These are phyloP conservation scores for Blastobotrys peoriensis DNA, from an alignment of 805 yeast genomes.

Conservation along the genomic window DNA sequence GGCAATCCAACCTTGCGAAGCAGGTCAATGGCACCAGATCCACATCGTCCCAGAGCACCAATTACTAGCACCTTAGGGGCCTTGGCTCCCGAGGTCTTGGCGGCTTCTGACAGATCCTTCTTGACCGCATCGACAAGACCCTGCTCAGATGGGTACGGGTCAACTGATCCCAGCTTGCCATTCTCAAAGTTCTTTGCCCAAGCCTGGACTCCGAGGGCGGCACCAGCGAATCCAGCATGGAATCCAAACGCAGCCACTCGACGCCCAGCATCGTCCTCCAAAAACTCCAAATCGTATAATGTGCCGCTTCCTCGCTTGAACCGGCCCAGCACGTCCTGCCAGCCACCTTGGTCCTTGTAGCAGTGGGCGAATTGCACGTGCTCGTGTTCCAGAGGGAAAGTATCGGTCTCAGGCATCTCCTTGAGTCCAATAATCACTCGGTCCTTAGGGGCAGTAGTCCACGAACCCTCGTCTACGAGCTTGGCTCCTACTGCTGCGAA, in stretches of 20 bases:
- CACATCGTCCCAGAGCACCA: constrained; percentile 98
- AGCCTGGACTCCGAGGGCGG: constrained; percentile 89
- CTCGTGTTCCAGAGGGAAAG: constrained; percentile 89
- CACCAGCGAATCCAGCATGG: constrained; percentile 99
- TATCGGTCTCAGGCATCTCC: constrained; percentile 85
- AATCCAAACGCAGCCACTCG: constrained; percentile 99
- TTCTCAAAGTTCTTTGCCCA: constrained; percentile 72
- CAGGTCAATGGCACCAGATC: constrained; percentile 90
- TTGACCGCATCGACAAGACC: constrained; percentile 50
- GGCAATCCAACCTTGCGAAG: constrained; percentile 83
- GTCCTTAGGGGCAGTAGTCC: constrained; percentile 88
- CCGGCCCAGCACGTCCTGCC: constrained; percentile 85
- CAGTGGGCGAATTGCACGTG: constrained; percentile 99
- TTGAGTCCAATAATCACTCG: constrained; percentile 89
- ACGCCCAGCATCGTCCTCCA: constrained; percentile 91
- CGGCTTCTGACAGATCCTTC: constrained; percentile 49
- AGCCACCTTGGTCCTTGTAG: constrained; percentile 95
- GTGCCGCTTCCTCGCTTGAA: constrained; percentile 89
- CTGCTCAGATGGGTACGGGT: constrained; percentile 76
- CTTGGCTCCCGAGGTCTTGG: constrained; percentile 43
- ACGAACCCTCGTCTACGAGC: constrained; percentile 88
- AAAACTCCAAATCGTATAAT: constrained; percentile 88
- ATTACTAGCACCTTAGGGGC: constrained; percentile 77
- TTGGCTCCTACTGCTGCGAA: constrained; percentile 73
- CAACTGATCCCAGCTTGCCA: constrained; percentile 69